Evolutionary conservation across 176 grass and related monocot genomes (phyloP), one percentile per base, ranked within the genome.

Genomic region (Lolium perenne): DNA sequence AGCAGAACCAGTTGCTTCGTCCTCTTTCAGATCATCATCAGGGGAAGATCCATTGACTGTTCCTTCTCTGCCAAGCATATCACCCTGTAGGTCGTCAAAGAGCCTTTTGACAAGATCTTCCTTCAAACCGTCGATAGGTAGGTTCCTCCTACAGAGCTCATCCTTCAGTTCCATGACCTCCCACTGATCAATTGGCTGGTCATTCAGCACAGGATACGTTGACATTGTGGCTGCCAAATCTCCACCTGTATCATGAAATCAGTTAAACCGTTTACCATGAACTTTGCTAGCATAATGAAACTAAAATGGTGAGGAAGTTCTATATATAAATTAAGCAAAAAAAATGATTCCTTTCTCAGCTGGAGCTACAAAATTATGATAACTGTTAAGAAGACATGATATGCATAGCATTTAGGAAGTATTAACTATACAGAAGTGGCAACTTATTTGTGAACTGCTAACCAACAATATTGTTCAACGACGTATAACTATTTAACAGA

Each of bases 131-230:
- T 48, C 90, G 22, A 95, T 29, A 62, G 89, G 57, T 11, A 97
- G 76, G 53, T 80, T 90, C 50, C 95, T 95, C 85, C 74, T 90
- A 61, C 73, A 73, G 20, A 97, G 87, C 71, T 97, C 95, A 38
- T 95, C 93, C 89, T 93, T 91, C 82, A 97, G 83, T 54, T 97
- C 93, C 14, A 87, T 87, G 16, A 95, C 89, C 65, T 80, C 88
- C 95, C 95, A 97, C 87, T 97, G 91, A 85, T 97, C 91, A 86
- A 97, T 95, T 80, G 95, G 80, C 35, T 80, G 88, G 50, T 83
- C 78, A 50, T 97, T 91, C 18, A 93, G 71, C 81, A 93, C 66
- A 76, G 88, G 84, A 86, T 82, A 95, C 4, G 64, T 86, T 2
- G 59, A 89, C 80, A 93, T 82, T 79, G 77, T 85, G 51, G 53